Evolutionary conservation across 2,329 filamentous ascomycete genomes (phyloP).

Genomic region (Ophiostoma ips): DNA sequence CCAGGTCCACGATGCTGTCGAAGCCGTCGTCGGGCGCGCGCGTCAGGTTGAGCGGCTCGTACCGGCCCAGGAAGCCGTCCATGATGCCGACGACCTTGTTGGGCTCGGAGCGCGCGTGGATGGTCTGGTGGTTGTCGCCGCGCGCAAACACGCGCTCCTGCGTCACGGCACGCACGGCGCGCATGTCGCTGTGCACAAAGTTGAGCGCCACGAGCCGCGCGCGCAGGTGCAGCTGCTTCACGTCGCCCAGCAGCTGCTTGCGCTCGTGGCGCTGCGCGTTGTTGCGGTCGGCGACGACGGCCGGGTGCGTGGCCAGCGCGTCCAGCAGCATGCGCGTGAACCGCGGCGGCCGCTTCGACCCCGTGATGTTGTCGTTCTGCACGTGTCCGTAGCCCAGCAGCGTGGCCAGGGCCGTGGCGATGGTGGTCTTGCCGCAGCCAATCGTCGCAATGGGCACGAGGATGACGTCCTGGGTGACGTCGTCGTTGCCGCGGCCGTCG

Average conservation of each 20-base stretch:
- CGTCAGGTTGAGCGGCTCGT: slow-evolving; percentile 59
- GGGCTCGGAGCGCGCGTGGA: slow-evolving; percentile 64
- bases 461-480: slow-evolving; percentile 55
- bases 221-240: slow-evolving; percentile 45
- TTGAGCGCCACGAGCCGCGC: slow-evolving; percentile 74
- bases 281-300: slow-evolving; percentile 84
- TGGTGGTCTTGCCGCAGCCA: slow-evolving; percentile 91
- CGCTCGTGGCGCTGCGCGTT: slow-evolving; percentile 84
- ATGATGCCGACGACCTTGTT: slow-evolving; percentile 78
- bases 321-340: slow-evolving; percentile 62
- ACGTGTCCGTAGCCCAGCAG: slow-evolving; percentile 87
- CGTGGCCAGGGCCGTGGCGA: slow-evolving; percentile 66
- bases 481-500: slow-evolving; percentile 28
- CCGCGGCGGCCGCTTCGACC: slow-evolving; percentile 58
- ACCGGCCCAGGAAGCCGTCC: slow-evolving; percentile 82
- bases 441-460: slow-evolving; percentile 88
- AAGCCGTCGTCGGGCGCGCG: slow-evolving; percentile 66
- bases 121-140: slow-evolving; percentile 96
- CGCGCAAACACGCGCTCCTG: slow-evolving; percentile 66
- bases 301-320: slow-evolving; percentile 48
- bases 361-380: slow-evolving; percentile 92
- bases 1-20: slow-evolving; percentile 71
- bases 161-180: slow-evolving; percentile 60
- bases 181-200: slow-evolving; percentile 69
- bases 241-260: slow-evolving; percentile 71